Evolutionary conservation across 768 basidiomycete genomes (phyloP).

Genomic region (Stropharia rugosoannulata): DNA sequence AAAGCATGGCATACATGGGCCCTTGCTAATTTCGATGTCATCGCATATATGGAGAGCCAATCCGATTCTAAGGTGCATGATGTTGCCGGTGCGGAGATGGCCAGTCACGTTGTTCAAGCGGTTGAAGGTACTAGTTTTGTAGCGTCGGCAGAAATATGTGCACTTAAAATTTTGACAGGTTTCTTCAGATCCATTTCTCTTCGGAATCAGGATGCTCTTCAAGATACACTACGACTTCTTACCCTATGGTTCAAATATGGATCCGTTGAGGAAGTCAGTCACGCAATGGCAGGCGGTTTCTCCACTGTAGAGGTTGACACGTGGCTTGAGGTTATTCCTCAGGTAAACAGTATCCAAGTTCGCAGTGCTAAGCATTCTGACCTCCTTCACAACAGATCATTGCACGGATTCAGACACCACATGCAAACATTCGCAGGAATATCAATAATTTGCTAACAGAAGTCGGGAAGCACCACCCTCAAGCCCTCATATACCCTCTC

Average conservation of each 20-base stretch:
- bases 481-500: conserved; percentile 93
- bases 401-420: conserved; percentile 95
- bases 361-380: background rate
- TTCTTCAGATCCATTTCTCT: conserved; percentile 96
- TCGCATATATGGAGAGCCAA: conserved; percentile 75
- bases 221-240: conserved; percentile 89
- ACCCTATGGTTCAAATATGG: conserved; percentile 99
- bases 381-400: conserved; percentile 66
- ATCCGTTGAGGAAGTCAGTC: conserved; percentile 82
- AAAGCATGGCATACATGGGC: conserved; percentile 99
- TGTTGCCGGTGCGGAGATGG: conserved; percentile 60
- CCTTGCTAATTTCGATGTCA: conserved; percentile 92
- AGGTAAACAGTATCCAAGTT: conserved; percentile 56
- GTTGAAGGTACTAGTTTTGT: conserved; percentile 65
- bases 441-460: conserved; percentile 88
- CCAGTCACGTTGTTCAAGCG: conserved; percentile 86
- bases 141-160: background rate
- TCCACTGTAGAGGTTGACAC: conserved; percentile 92
- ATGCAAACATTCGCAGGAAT: conserved; percentile 79
- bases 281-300: conserved; percentile 87
- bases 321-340: conserved; percentile 98
- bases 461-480: conserved; percentile 95
- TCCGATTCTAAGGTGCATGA: conserved; percentile 54
- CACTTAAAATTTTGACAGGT: conserved; percentile 38
- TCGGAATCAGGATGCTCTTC: conserved; percentile 86